These are phyloP conservation scores for Borealophlyctis nickersoniae DNA, from an alignment of 192 early-diverging fungal genomes.

Conservation along the genomic window DNA sequence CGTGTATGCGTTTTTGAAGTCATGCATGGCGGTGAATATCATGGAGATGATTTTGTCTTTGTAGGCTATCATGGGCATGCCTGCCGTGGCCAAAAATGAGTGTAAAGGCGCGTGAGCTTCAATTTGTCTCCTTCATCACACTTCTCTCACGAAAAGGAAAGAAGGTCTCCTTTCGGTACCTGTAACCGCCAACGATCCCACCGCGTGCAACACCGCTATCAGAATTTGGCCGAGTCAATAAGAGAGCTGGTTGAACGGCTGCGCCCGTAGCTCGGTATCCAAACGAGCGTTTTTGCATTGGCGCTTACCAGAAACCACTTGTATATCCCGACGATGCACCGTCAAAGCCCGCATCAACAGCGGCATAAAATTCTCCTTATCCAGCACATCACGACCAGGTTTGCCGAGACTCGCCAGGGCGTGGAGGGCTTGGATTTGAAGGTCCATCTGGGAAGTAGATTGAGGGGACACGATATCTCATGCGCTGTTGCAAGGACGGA, in stretches of 20 bases:
- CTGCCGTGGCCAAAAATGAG: too few relatives aligned
- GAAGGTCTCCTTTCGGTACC: not conserved
- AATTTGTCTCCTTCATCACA: too few relatives aligned
- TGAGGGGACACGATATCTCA: too few relatives aligned
- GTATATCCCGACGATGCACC: slow-evolving; percentile 3
- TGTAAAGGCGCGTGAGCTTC: too few relatives aligned
- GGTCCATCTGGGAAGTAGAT: slow-evolving; percentile 2
- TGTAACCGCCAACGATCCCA: slow-evolving; percentile 12
- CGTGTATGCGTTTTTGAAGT: slow-evolving; percentile 9
- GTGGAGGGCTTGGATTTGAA: slow-evolving; percentile 35
- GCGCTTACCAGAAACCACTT: slow-evolving; percentile 11
- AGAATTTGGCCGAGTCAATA: too few relatives aligned
- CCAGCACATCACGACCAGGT: slow-evolving; percentile 10
- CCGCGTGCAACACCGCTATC: slow-evolving; percentile 10
- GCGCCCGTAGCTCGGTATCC: too few relatives aligned
- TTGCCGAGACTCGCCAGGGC: slow-evolving; percentile 27
- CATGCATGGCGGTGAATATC: slow-evolving; percentile 24
- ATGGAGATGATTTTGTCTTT: slow-evolving; percentile 1
- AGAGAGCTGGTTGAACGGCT: too few relatives aligned
- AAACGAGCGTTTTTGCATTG: too few relatives aligned
- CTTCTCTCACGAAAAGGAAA: not conserved
- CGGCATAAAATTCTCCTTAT: slow-evolving; percentile 16
- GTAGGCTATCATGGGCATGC: not conserved
- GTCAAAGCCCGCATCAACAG: slow-evolving; percentile 1
- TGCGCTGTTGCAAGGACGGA: too few relatives aligned